Evolutionary conservation across 116 monocot species (phyloP), one percentile per base, ranked within the genome.

Genomic region (Posidonia oceanica): DNA sequence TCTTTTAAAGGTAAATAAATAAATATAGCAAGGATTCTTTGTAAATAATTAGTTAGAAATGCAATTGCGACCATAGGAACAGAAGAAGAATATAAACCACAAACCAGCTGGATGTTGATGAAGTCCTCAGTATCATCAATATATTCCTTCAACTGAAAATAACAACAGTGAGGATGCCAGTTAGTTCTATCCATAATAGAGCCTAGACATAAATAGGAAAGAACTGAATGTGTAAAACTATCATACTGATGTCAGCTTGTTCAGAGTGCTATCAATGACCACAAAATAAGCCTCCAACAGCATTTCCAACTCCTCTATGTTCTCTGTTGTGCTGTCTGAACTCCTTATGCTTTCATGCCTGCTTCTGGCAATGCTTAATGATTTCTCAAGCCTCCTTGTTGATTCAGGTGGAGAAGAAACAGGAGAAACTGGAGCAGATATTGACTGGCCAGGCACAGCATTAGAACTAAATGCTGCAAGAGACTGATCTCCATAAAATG

Each of bases 71-170:
- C 5, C 22, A 44, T 20, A 57, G 6, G 0, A 58, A n/a, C 18
- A 52, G 22, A 18, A 52, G 16, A 20, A 55, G 18, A 69, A 69
- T 7, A 56, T 36, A 63, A 73, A 61, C 5, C 37, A 67, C 23
- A 67, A 40, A 94, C 94, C 85, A 94, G 86, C 67, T 94, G 87
- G 79, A 94, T 94, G 70, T 94, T 94, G 73, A 94, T 94, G 74
- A 94, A 94, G 79, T 94, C 94, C 68, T 94, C 94, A 52, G 94
- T 94, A 71, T 94, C 94, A 70, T 94, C 94, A 79, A 94, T 94
- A 69, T 94, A 94, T 52, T 94, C 94, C 79, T 94, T 94, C 54
- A 94, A 79, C 94, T 94, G 86, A 68, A 80, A 80, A 70, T n/a
- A 48, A 2, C 59, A 4, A 41, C 37, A 69, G 36, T 16, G 40